Evolutionary conservation across 805 yeast genomes (phyloP).

Genomic region (Hanseniaspora occidentalis): DNA sequence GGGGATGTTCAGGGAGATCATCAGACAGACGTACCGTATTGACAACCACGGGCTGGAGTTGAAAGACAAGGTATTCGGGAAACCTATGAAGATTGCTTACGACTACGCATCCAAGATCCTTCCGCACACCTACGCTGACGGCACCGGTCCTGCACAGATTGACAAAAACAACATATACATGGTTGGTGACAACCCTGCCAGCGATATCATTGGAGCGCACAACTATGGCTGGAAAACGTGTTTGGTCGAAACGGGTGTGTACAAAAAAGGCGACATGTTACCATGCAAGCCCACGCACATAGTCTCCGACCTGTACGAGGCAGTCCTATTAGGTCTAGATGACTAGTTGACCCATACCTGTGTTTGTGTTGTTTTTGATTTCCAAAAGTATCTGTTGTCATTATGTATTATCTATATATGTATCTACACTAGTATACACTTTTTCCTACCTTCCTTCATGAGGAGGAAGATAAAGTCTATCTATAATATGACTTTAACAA

Average conservation of each 20-base stretch:
- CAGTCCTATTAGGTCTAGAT: constrained; percentile 24
- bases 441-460: too few relatives aligned
- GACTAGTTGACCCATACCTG: too few relatives aligned
- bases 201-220: constrained; percentile 86
- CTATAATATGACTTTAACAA: too few relatives aligned
- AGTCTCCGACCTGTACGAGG: constrained; percentile 38
- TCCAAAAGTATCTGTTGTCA: too few relatives aligned
- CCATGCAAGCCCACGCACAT: constrained; percentile 36
- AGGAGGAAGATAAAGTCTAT: too few relatives aligned
- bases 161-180: constrained; percentile 46
- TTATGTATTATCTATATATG: too few relatives aligned
- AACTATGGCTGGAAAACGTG: constrained; percentile 80
- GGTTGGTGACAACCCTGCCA: constrained; percentile 96
- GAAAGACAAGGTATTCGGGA: constrained; percentile 56
- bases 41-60: constrained; percentile 29
- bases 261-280: constrained; percentile 38
- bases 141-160: neutral
- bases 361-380: too few relatives aligned
- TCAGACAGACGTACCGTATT: constrained; percentile 13
- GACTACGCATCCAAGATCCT: constrained; percentile 71
- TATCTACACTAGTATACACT: too few relatives aligned
- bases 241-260: constrained; percentile 82
- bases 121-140: neutral
- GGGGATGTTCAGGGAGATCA: constrained; percentile 64
- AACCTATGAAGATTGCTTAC: constrained; percentile 69